phyloP scores from a whole-genome alignment of 495 filamentous ascomycete genomes.

The Rostrohypoxylon terebratum region DNA sequence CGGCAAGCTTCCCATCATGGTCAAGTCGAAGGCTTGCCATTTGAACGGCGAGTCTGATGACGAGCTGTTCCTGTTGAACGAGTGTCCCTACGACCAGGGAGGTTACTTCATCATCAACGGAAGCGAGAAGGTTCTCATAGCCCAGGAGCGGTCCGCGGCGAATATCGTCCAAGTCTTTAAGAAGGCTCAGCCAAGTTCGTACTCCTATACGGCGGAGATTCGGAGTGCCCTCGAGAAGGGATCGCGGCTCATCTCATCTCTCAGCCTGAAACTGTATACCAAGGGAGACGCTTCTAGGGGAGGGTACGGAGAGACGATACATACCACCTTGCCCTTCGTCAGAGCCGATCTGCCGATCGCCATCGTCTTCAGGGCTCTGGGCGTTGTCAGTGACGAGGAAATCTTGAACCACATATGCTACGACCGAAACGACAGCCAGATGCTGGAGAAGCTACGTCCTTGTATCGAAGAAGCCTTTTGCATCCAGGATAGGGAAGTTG shows the following conservation, averaged over 20 bases:
- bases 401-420: slow-evolving; percentile 98
- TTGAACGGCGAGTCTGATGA: slow-evolving; percentile 83
- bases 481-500: slow-evolving; percentile 96
- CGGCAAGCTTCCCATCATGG: slow-evolving; percentile 96
- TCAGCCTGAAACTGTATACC: slow-evolving; percentile 86
- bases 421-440: slow-evolving; percentile 91
- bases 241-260: slow-evolving; percentile 88
- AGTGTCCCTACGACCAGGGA: slow-evolving; percentile 97
- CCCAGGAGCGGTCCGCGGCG: slow-evolving; percentile 95
- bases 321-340: slow-evolving; percentile 90
- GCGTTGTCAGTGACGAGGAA: slow-evolving; percentile 97
- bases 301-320: slow-evolving; percentile 85
- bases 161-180: slow-evolving; percentile 99
- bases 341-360: slow-evolving; percentile 93
- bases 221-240: slow-evolving; percentile 97
- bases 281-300: slow-evolving; percentile 83
- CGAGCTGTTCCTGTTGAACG: slow-evolving; percentile 84
- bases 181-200: slow-evolving; percentile 87
- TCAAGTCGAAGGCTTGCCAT: slow-evolving; percentile 93
- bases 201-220: slow-evolving; percentile 94
- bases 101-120: slow-evolving; percentile 99
- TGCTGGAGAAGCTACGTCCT: slow-evolving; percentile 97
- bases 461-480: slow-evolving; percentile 96
- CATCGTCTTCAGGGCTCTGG: slow-evolving; percentile 93
- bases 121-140: slow-evolving; percentile 98